Evolutionary conservation across 164 flowering plant genomes (phyloP).

Genomic region (Vitis cinerea): DNA sequence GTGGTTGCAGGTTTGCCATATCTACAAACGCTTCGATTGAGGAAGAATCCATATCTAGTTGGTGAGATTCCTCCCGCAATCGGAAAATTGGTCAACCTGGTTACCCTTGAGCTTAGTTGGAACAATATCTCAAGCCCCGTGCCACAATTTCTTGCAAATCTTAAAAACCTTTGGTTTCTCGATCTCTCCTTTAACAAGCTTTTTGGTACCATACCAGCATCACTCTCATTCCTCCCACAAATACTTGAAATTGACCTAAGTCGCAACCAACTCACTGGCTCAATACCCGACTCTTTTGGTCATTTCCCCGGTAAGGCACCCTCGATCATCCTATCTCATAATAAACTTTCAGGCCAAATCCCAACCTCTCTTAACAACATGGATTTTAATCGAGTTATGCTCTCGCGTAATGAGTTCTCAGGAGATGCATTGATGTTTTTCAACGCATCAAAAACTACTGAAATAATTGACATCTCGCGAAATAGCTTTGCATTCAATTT

Average conservation of each 20-base stretch:
- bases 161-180: conserved; percentile 4
- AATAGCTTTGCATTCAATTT: conserved; percentile 13
- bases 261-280: conserved; percentile 9
- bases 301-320: background rate
- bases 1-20: background rate
- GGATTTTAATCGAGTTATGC: background rate
- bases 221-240: conserved; percentile 4
- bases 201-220: conserved; percentile 10
- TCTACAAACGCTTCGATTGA: conserved; percentile 5
- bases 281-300: conserved; percentile 11
- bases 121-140: conserved; percentile 7
- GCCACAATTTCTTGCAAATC: background rate
- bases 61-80: conserved; percentile 8
- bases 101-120: conserved; percentile 3
- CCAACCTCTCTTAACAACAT: background rate
- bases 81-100: background rate
- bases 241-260: background rate
- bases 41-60: conserved; percentile 3
- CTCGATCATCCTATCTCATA: background rate
- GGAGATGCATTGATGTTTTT: no score
- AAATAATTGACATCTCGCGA: conserved; percentile 5
- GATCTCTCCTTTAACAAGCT: conserved; percentile 8
- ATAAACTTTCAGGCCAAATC: conserved; percentile 3
- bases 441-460: no score
- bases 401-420: no score